Evolutionary conservation across 768 basidiomycete genomes (phyloP), one percentile per base, ranked within the genome.

Genomic region (Mycena chlorophos): DNA sequence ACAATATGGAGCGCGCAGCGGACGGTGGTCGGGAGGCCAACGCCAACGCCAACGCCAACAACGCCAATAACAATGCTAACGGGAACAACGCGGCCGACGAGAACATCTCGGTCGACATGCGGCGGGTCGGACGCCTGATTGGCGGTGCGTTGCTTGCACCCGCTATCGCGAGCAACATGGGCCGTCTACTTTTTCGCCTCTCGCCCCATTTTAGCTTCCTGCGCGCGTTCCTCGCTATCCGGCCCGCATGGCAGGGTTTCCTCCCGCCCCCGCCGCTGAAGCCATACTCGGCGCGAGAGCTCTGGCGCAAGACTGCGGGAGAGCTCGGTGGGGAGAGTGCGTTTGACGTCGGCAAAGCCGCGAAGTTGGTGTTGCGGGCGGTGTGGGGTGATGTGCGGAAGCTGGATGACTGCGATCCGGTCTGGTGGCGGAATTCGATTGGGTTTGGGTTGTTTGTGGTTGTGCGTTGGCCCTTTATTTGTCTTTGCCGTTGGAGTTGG

Each of bases 361-460:
- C 73, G 5, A 68, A 64, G 55, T 54, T 82, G 49, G 74, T 79
- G 0, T 62, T 83, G 60, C 73, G 75, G 29, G 73, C 82, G 6
- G 73, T 82, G 0, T 78, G 78, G 74, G 77, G 81, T 17, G 85
- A 84, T 22, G 81, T 82, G 22, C 75, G 77, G 48, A 76, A 77
- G n/a, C 87, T 86, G 83, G 75, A 79, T 3, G 82, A 83, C 60
- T 78, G 78, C 40, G 89, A 90, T 67, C 89, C 89, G 14, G 85
- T 90, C 16, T 91, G 89, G 88, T 80, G 87, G 87, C 75, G 88
- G 49, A 90, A 90, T 64, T 72, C 81, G 5, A 63, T 90, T 42
- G 88, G 88, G 10, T 29, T 55, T 65, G 22, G 19, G 19, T 22
- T 42, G n/a, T 31, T 17, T n/a, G 37, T 23, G 29, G 29, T 22